Conservation (phyloP, 805 yeast species). For the Metahyphopichia silvanorum region DNA sequence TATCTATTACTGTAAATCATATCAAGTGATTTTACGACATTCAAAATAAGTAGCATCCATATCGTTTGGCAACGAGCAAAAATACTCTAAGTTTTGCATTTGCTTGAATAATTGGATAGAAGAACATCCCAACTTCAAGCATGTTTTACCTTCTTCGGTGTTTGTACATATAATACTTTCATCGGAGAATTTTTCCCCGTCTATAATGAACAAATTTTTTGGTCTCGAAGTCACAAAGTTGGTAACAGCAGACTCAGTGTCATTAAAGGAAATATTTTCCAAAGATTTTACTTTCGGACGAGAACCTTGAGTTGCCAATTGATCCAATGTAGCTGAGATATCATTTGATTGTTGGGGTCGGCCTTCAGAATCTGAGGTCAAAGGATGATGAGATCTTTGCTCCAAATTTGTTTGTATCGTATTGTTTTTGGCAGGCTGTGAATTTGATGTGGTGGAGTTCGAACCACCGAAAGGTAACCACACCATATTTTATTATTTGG, state of each 20-base stretch:
- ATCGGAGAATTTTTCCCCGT: conserved; percentile 35
- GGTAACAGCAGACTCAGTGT: conserved; percentile 18
- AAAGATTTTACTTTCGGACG: conserved; percentile 5
- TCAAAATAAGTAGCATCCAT: conserved; percentile 50
- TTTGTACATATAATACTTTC: conserved; percentile 47
- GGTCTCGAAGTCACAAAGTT: conserved; percentile 30
- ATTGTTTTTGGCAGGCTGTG: too few relatives aligned
- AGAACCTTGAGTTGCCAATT: conserved; percentile 15
- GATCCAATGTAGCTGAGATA: conserved; percentile 25
- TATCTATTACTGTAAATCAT: too few relatives aligned
- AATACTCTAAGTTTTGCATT: conserved; percentile 49
- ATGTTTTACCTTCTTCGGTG: conserved; percentile 42
- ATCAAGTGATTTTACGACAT: conserved; percentile 37
- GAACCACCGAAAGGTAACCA: conserved; percentile 13
- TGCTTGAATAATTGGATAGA: conserved; percentile 43
- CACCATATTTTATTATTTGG: conserved; percentile 15
- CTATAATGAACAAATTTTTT: conserved; percentile 35
- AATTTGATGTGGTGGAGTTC: too few relatives aligned
- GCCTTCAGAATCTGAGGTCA: too few relatives aligned
- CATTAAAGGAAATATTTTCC: conserved; percentile 5
- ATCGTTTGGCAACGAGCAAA: conserved; percentile 48
- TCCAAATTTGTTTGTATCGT: too few relatives aligned
- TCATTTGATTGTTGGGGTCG: conserved; percentile 22
- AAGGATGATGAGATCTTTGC: conserved; percentile 25
- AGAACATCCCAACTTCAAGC: conserved; percentile 39